phyloP scores from a whole-genome alignment of 2,329 filamentous ascomycete species.

The Penicillium sp. region DNA sequence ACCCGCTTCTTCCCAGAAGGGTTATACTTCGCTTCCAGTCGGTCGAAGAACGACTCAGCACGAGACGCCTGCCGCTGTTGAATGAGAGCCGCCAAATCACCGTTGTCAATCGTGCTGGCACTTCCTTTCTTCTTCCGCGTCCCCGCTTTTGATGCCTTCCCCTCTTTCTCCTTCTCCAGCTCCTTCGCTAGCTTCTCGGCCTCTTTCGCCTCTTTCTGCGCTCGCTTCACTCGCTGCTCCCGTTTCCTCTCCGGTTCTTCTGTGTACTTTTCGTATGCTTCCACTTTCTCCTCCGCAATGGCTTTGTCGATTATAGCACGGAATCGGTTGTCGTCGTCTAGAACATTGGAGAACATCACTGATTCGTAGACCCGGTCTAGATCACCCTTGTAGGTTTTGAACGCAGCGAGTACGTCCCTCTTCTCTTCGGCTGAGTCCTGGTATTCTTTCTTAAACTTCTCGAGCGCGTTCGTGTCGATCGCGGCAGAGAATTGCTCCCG shows the following conservation, averaged over 20 bases:
- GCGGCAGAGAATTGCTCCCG: slow-evolving; percentile 79
- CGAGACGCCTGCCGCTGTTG: slow-evolving; percentile 70
- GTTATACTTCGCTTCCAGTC: slow-evolving; percentile 76
- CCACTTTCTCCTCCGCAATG: slow-evolving; percentile 71
- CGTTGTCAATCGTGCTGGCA: slow-evolving; percentile 43
- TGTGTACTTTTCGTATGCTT: slow-evolving; percentile 70
- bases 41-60: slow-evolving; percentile 68
- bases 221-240: slow-evolving; percentile 63
- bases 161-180: slow-evolving; percentile 69
- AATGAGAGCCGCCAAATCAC: slow-evolving; percentile 73
- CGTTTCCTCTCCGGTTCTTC: slow-evolving; percentile 72
- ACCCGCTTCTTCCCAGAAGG: slow-evolving; percentile 51
- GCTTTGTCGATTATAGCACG: slow-evolving; percentile 79
- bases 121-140: slow-evolving; percentile 20
- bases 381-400: slow-evolving; percentile 72
- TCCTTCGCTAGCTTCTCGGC: slow-evolving; percentile 77
- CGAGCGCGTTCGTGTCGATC: slow-evolving; percentile 74
- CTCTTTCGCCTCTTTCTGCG: slow-evolving; percentile 70
- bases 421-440: slow-evolving; percentile 86
- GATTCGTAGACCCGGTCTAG: slow-evolving; percentile 78
- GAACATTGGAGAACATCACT: slow-evolving; percentile 84
- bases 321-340: slow-evolving; percentile 86
- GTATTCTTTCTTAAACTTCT: slow-evolving; percentile 77
- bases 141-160: slow-evolving; percentile 33
- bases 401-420: slow-evolving; percentile 76